Base-by-base conservation (phyloP, 2,329 filamentous ascomycete species). In the Thermochaetoides dissita region DNA sequence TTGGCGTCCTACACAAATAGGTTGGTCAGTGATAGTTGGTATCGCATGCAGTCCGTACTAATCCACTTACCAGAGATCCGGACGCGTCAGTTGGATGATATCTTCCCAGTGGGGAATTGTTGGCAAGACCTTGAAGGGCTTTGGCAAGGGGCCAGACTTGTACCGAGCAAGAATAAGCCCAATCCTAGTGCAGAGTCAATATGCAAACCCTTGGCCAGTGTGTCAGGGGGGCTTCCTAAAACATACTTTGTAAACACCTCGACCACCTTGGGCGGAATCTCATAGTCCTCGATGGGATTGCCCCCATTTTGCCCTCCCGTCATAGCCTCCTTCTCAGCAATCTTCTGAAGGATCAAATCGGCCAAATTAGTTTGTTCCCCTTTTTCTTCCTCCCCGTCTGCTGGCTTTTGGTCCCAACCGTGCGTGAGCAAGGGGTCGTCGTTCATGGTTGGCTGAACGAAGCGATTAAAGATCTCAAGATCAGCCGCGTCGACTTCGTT, bases 91-190 rank as follows among this genome's bases (percentile, higher is more conserved):
- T 29, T 48, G 49, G 6, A 54, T 34, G 31, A 53, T 53, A n/a
- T 51, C 83, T 57, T 91, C 84, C 87, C 88, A 96, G 55, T 91
- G 78, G 7, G 87, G 87, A 10, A 96, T 76, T 1, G 87, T 88
- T 2, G 91, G 91, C 7, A 98, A 73, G 50, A 96, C 87, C 64
- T 96, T 96, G 72, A 98, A 94, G 0, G 89, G 89, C 63, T 98
- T 98, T 12, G 91, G 91, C 30, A 98, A 72, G 51, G 89, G 89
- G n/a, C 91, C 91, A 10, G 84, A 89, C 64, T 94, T 94, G 68
- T 94, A 96, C 50, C 89, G 78, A 28, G 85, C 87, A 45, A 98
- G 72, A 46, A 96, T 81, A 51, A 88, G 70, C 46, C 88, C 89
- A 53, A 94, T 80, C 65, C 80, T 86, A 38, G 6, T 17, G 38